These are phyloP conservation scores for Closterium sp. DNA, from an alignment of 139 green algal genomes.

Conservation along the genomic window DNA sequence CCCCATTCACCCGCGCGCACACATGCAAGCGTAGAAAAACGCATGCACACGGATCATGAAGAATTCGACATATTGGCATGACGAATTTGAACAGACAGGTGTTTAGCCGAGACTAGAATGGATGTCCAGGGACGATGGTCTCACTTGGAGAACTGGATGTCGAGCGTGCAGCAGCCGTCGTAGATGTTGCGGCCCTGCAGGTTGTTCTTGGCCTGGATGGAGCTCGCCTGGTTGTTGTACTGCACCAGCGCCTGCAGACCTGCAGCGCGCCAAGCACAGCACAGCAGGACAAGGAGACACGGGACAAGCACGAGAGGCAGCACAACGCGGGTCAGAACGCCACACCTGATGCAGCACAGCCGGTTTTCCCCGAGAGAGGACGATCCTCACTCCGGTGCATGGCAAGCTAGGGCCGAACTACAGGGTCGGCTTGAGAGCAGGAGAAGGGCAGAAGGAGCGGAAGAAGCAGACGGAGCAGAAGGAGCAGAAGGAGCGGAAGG, in stretches of 20 bases:
- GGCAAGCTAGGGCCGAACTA: neutral
- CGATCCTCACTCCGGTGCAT: neutral
- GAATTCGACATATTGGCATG: too few species aligned
- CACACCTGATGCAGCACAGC: neutral
- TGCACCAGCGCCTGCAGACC: constrained; percentile 25
- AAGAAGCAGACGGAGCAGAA: neutral
- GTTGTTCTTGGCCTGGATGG: neutral
- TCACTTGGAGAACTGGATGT: too few species aligned
- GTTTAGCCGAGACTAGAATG: neutral
- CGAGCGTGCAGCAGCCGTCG: too few species aligned
- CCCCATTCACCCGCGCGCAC: too few species aligned
- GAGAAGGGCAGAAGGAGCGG: neutral
- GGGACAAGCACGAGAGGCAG: neutral
- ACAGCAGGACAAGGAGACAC: neutral
- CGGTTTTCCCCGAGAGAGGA: neutral
- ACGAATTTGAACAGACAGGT: too few species aligned
- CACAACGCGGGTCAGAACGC: neutral
- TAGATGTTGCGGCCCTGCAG: constrained; percentile 51
- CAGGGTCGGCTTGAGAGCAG: neutral
- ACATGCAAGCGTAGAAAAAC: too few species aligned
- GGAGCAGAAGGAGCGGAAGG: too few species aligned
- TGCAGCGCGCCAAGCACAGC: neutral
- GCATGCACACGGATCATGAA: too few species aligned
- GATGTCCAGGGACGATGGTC: too few species aligned
- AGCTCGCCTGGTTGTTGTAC: neutral